phyloP scores from a whole-genome alignment of 495 filamentous ascomycete genomes.

The Usnea hakonensis region DNA sequence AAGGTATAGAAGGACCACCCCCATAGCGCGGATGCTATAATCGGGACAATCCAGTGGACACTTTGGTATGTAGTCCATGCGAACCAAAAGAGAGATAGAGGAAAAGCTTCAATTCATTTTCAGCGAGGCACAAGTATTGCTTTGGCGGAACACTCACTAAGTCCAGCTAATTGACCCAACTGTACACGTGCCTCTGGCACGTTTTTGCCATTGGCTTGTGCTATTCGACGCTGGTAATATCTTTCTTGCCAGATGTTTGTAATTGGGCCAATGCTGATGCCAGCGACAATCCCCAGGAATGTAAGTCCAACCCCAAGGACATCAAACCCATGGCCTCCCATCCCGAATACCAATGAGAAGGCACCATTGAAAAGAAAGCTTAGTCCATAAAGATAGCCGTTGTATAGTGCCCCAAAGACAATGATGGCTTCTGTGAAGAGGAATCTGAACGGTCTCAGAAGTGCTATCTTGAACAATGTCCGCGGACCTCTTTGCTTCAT shows the following conservation, averaged over 20 bases:
- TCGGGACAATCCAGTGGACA: conserved; percentile 42
- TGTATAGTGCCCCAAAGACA: conserved; percentile 32
- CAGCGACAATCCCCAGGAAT: conserved; percentile 39
- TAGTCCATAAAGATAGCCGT: conserved; percentile 35
- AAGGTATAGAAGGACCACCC: conserved; percentile 31
- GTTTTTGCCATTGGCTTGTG: conserved; percentile 22
- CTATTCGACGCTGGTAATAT: conserved; percentile 26
- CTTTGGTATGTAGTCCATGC: conserved; percentile 38
- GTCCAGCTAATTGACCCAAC: conserved; percentile 23
- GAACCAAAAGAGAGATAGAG: conserved; percentile 42
- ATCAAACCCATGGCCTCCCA: conserved; percentile 37
- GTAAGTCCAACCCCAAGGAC: conserved; percentile 32
- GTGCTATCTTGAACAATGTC: conserved; percentile 28
- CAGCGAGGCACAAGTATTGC: background rate
- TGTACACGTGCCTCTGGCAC: conserved; percentile 35
- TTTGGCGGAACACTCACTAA: conserved; percentile 11
- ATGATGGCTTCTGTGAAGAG: conserved; percentile 35
- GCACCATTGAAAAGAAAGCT: conserved; percentile 35
- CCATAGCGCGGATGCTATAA: conserved; percentile 41
- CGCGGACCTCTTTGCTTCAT: conserved; percentile 21
- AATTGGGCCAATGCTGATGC: conserved; percentile 36
- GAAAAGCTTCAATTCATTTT: conserved; percentile 21
- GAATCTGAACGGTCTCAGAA: conserved; percentile 32
- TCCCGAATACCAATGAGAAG: conserved; percentile 40
- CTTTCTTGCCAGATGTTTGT: conserved; percentile 39